A percentile compares a stretch with the other conserved stretches of the same genome.
Conservation (phyloP, 306 rosid genomes). For the Quercus parvula region DNA sequence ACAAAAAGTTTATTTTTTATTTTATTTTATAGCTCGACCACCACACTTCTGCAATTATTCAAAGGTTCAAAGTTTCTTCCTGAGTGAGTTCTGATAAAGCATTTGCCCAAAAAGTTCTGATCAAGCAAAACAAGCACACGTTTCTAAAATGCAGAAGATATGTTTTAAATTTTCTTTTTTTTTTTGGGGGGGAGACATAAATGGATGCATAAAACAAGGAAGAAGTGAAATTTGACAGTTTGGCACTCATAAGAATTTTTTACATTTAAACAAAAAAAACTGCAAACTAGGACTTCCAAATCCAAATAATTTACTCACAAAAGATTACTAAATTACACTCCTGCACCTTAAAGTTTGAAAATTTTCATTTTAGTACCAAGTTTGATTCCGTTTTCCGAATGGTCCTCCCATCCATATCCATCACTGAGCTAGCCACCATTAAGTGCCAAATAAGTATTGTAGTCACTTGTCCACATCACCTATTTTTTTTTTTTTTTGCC, state of each 20-base stretch:
- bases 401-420: too few species aligned
- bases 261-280: neutral
- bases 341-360: too few species aligned
- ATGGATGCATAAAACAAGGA: neutral
- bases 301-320: neutral
- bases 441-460: too few species aligned
- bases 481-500: too few species aligned
- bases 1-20: too few species aligned
- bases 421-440: too few species aligned
- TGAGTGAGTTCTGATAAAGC: neutral
- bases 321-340: neutral
- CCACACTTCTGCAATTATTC: neutral
- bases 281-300: neutral
- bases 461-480: too few species aligned
- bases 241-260: neutral
- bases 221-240: neutral
- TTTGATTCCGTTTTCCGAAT: too few species aligned
- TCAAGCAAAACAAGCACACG: neutral
- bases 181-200: neutral
- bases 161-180: neutral
- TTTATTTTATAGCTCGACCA: too few species aligned
- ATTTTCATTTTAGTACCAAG: too few species aligned
- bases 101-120: too few species aligned
- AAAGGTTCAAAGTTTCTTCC: neutral
- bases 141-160: conserved; percentile 22